Base-by-base conservation (phyloP, 495 filamentous ascomycete genomes). In the Xylaria bambusicola region DNA sequence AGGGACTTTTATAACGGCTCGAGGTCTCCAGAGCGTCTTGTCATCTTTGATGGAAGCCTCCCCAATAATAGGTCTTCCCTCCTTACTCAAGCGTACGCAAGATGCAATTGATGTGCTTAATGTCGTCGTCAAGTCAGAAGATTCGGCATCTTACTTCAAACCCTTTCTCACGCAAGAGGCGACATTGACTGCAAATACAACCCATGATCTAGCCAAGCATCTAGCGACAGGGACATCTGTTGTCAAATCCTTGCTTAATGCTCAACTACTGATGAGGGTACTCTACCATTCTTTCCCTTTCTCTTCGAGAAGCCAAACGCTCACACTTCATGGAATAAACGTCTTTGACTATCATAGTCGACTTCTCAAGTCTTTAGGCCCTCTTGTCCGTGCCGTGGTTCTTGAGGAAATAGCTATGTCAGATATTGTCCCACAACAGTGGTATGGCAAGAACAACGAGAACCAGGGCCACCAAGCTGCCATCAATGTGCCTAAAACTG, bases 11-110 rank as follows among this genome's bases (percentile, higher is more conserved):
- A 85, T n/a, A n/a, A n/a, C 87, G 7, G 85, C 80, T 50, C 82
- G 86, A 33, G 84, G 86, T 52, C 76, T 96, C 27, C 80, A 83
- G 7, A 83, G 83, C 15, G 86, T 94, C n/a, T 75, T 96, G 15
- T 85, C 93, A 59, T 80, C 87, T 62, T 80, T 96, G 56, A 84
- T 92, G 33, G 95, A 98, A 67, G 84, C 85, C 15, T 92, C 89
- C 65, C 88, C 93, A 18, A 86, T 94, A 67, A 75, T 93, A 8
- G 86, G 91, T 2, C 75, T 98, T 12, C 91, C 92, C 0, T 90
- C 91, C 8, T 72, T 97, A 24, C 73, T 97, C 21, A 82, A 85
- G 58, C 84, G 91, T 44, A 82, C 88, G 8, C 89, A 95, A 62
- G 72, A 70, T 26, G 84, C 86, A 20, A 75, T 93, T 33, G 80